These are phyloP conservation scores for Cytospora chrysosperma DNA, from an alignment of 2,329 filamentous ascomycete genomes.

Conservation along the genomic window DNA sequence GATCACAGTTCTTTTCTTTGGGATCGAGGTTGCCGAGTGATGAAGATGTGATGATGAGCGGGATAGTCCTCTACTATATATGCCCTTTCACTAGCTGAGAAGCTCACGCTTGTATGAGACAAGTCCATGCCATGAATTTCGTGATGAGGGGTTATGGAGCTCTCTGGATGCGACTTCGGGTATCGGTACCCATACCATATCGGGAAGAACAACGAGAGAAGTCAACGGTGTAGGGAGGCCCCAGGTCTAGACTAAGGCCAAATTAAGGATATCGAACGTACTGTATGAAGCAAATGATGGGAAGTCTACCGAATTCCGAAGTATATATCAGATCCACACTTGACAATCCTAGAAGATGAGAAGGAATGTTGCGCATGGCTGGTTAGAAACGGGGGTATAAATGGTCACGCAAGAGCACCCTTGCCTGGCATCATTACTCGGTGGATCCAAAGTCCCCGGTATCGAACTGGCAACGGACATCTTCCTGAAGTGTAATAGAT, in stretches of 20 bases:
- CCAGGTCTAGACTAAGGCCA: too few relatives aligned
- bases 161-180: too few relatives aligned
- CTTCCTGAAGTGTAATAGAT: too few relatives aligned
- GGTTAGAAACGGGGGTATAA: background rate
- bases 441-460: too few relatives aligned
- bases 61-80: background rate
- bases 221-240: background rate
- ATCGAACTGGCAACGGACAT: background rate
- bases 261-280: too few relatives aligned
- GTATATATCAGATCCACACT: background rate
- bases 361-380: background rate
- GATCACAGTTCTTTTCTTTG: background rate
- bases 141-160: background rate
- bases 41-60: background rate
- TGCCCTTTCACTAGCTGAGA: background rate
- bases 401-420: background rate
- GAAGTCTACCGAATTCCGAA: constrained; percentile 7
- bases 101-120: background rate
- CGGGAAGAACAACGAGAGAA: background rate
- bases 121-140: background rate
- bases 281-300: too few relatives aligned
- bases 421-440: background rate
- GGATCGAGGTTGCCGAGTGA: background rate
- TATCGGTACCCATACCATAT: background rate
- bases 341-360: background rate